A percentile compares a stretch with the other conserved stretches of the same genome.
Evolutionary conservation across 192 early-diverging fungal genomes (phyloP).

Genomic region (Piromyces finnis): DNA sequence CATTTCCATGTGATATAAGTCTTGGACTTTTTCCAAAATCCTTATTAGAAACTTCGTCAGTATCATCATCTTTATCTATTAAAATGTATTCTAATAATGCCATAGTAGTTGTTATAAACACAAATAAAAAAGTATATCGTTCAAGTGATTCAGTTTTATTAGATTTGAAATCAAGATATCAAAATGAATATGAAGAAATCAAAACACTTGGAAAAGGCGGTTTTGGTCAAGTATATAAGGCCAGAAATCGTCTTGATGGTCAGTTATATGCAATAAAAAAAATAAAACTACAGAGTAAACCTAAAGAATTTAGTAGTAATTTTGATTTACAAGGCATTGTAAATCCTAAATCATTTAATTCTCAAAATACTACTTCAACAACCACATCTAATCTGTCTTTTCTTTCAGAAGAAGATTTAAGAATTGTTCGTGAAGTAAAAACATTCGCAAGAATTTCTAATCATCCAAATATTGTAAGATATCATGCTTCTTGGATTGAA

Average conservation of each 20-base stretch:
- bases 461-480: slow-evolving; percentile 23
- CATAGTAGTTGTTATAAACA: not conserved
- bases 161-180: not conserved
- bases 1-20: not conserved
- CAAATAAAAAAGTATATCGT: not conserved
- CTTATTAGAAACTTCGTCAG: not conserved
- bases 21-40: not conserved
- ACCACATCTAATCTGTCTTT: not conserved
- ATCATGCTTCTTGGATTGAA: slow-evolving; percentile 25
- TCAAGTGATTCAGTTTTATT: not conserved
- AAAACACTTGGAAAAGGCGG: slow-evolving; percentile 52
- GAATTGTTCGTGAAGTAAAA: slow-evolving; percentile 26
- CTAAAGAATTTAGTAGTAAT: slow-evolving; percentile 5
- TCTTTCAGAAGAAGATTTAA: slow-evolving; percentile 3
- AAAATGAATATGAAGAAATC: slow-evolving; percentile 26
- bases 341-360: not conserved
- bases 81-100: not conserved
- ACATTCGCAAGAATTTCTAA: slow-evolving; percentile 18
- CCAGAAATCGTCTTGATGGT: slow-evolving; percentile 17
- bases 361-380: not conserved
- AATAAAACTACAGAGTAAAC: slow-evolving; percentile 13
- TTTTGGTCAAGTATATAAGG: slow-evolving; percentile 19
- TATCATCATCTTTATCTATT: not conserved
- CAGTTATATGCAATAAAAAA: slow-evolving; percentile 32
- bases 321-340: not conserved